phyloP scores from a whole-genome alignment of 768 basidiomycete species.

The Hygrophorus pudorinus region DNA sequence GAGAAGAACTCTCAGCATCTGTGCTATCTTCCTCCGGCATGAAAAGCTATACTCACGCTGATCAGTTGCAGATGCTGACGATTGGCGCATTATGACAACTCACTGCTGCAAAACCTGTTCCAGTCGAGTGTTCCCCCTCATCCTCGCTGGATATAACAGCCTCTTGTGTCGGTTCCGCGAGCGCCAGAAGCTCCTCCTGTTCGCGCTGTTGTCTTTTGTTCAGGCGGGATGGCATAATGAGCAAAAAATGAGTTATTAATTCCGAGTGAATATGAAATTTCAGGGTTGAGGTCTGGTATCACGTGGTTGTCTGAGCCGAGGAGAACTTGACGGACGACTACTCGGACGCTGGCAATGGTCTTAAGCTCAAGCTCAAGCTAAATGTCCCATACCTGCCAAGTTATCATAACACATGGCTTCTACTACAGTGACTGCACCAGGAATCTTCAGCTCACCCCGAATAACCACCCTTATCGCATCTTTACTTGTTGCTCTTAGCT shows the following conservation, averaged over 20 bases:
- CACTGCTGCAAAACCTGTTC: constrained; percentile 36
- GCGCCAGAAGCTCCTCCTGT: constrained; percentile 64
- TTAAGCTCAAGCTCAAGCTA: too few relatives aligned
- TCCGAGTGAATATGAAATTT: too few relatives aligned
- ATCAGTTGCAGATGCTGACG: constrained; percentile 3
- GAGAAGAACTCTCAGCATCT: too few relatives aligned
- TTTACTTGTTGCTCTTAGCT: constrained; percentile 49
- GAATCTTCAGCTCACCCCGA: constrained; percentile 29
- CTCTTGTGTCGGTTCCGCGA: constrained; percentile 26
- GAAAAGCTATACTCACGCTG: constrained; percentile 27
- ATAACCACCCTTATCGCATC: constrained; percentile 43
- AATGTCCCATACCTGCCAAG: not conserved
- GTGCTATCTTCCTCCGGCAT: constrained; percentile 20
- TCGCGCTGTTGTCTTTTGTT: constrained; percentile 86
- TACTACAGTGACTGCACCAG: constrained; percentile 10
- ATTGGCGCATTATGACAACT: constrained; percentile 10
- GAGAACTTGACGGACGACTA: too few relatives aligned
- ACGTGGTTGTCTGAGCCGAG: too few relatives aligned
- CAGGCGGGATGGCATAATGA: constrained; percentile 59
- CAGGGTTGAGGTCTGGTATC: not conserved
- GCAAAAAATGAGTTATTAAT: too few relatives aligned
- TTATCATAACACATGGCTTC: not conserved
- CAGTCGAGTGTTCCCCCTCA: constrained; percentile 17
- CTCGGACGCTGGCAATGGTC: too few relatives aligned
- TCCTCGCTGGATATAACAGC: constrained; percentile 29